These are phyloP conservation scores for Nicotiana attenuata DNA, from an alignment of 257 asterid species.

Conservation along the genomic window DNA sequence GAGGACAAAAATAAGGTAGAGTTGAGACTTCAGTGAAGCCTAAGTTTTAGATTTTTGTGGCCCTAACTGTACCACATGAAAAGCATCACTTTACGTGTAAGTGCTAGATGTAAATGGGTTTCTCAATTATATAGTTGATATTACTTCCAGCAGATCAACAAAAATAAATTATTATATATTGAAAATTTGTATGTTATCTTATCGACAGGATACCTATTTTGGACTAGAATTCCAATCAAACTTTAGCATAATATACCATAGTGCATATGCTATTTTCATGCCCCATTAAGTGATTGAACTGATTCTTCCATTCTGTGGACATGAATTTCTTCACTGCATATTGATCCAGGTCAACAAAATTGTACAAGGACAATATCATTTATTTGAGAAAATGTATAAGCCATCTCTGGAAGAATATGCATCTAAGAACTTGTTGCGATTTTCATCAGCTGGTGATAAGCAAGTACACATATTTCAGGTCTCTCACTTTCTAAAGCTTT, in stretches of 20 bases:
- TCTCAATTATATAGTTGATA: background rate
- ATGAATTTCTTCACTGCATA: background rate
- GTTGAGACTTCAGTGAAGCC: slow-evolving; percentile 19
- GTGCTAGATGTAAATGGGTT: background rate
- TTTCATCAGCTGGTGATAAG: slow-evolving; percentile 41
- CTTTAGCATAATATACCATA: background rate
- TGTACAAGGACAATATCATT: slow-evolving; percentile 67
- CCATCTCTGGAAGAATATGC: slow-evolving; percentile 67
- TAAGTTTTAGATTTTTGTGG: slow-evolving; percentile 4
- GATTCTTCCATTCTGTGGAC: background rate
- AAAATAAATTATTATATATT: background rate
- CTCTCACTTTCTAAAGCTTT: slow-evolving; percentile 18
- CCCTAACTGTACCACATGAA: background rate
- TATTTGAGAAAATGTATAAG: slow-evolving; percentile 55
- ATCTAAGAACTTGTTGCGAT: slow-evolving; percentile 45
- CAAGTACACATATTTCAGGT: slow-evolving; percentile 59
- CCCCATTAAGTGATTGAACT: background rate
- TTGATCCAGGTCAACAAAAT: slow-evolving; percentile 61
- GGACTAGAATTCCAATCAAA: background rate
- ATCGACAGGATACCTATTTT: background rate
- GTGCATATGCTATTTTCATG: background rate
- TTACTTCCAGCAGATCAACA: background rate
- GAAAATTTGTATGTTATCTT: background rate
- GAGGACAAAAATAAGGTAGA: slow-evolving; percentile 88
- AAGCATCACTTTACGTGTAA: background rate